Percentiles rank a stretch among this genome's conserved stretches.
Conservation (phyloP, 1,284 basidiomycete genomes). For the Xerocomus tenax region DNA sequence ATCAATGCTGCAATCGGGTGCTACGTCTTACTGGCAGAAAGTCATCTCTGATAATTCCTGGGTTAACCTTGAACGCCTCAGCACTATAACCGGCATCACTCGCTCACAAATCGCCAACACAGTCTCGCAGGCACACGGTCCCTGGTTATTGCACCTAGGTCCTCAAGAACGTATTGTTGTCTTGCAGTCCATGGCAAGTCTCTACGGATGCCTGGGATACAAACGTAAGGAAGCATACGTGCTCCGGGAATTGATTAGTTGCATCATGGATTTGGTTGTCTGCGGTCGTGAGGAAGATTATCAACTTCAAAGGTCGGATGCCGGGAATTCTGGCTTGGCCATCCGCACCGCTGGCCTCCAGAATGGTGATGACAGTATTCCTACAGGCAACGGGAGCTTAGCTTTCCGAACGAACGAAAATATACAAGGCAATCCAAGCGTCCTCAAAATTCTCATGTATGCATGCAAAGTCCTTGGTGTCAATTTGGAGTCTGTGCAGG, state of each 20-base stretch:
- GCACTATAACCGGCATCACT: constrained; percentile 57
- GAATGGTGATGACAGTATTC: constrained; percentile 28
- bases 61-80: constrained; percentile 52
- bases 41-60: constrained; percentile 37
- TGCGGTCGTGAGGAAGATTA: constrained; percentile 65
- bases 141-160: constrained; percentile 77
- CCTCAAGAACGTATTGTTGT: constrained; percentile 65
- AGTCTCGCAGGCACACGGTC: constrained; percentile 67
- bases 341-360: constrained; percentile 27
- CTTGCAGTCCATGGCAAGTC: constrained; percentile 60
- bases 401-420: constrained; percentile 66
- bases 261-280: constrained; percentile 71
- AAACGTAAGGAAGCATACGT: constrained; percentile 78
- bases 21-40: constrained; percentile 48
- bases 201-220: constrained; percentile 74
- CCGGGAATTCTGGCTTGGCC: constrained; percentile 41
- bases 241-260: constrained; percentile 75
- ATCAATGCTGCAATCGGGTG: constrained; percentile 60
- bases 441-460: constrained; percentile 65
- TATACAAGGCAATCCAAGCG: constrained; percentile 68
- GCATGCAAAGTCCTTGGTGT: constrained; percentile 73
- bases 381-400: constrained; percentile 42
- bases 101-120: constrained; percentile 58
- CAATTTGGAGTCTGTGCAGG: constrained; percentile 57
- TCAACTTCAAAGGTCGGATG: constrained; percentile 31